Evolutionary conservation across 2,329 filamentous ascomycete genomes (phyloP).

Genomic region (Leptodontidium sp.): DNA sequence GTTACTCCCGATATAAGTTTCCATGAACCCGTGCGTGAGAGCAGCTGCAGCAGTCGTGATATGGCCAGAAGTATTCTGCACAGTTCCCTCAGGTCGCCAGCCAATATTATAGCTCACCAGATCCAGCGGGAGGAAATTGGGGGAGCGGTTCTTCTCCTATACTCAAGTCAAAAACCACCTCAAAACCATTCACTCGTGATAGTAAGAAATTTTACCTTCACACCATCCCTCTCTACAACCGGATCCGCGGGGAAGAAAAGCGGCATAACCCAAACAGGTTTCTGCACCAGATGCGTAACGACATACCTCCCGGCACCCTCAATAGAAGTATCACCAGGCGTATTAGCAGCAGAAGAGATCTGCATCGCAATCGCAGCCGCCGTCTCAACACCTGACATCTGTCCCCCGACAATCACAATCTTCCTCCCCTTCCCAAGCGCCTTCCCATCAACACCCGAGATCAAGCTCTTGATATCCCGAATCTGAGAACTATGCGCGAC

Average conservation of each 20-base stretch:
- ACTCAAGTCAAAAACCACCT: constrained; percentile 37
- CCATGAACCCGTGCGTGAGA: constrained; percentile 60
- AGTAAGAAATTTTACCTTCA: constrained; percentile 23
- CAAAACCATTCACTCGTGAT: neutral
- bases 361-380: constrained; percentile 76
- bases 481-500: constrained; percentile 75
- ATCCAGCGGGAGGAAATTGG: constrained; percentile 77
- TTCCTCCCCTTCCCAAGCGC: constrained; percentile 56
- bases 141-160: constrained; percentile 51
- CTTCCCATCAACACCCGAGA: constrained; percentile 50
- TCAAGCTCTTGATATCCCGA: constrained; percentile 59
- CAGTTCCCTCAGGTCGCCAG: constrained; percentile 63
- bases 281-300: constrained; percentile 73
- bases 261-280: constrained; percentile 77
- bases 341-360: constrained; percentile 68
- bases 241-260: constrained; percentile 50
- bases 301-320: constrained; percentile 58
- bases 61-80: constrained; percentile 71
- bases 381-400: constrained; percentile 84
- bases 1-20: constrained; percentile 58
- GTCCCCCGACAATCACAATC: constrained; percentile 79
- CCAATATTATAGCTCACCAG: constrained; percentile 75
- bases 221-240: constrained; percentile 38
- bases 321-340: constrained; percentile 54
- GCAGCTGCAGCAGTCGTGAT: constrained; percentile 66